Conservation (phyloP, 202 grass and related monocot genomes). For the Digitaria exilis region DNA sequence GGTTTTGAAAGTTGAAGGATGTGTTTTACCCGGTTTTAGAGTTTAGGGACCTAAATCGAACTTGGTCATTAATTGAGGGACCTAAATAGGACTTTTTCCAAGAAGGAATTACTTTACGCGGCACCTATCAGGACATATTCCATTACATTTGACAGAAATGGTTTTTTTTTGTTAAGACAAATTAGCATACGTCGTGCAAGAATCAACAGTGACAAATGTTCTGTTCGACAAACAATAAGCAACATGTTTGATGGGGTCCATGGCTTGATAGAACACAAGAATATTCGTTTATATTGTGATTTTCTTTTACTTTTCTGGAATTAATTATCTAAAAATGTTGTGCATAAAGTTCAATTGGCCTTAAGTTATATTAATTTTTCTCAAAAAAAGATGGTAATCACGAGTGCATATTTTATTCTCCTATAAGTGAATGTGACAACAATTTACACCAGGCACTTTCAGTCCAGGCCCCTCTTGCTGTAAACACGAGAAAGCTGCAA, state of each 20-base stretch:
- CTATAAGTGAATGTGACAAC: neutral
- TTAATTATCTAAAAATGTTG: neutral
- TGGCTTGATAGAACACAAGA: neutral
- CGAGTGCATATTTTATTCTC: neutral
- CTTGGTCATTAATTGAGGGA: too few species aligned
- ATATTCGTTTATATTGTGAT: neutral
- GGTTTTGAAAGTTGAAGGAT: too few species aligned
- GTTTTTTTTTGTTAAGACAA: too few species aligned
- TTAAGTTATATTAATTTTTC: neutral
- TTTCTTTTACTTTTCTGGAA: neutral
- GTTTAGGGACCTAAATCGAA: too few species aligned
- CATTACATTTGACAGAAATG: too few species aligned
- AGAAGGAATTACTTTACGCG: too few species aligned
- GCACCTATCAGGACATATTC: too few species aligned
- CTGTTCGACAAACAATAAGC: too few species aligned
- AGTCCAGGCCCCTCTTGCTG: neutral
- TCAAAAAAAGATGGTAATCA: neutral
- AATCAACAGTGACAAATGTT: too few species aligned
- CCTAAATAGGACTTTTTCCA: too few species aligned
- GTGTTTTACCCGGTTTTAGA: too few species aligned
- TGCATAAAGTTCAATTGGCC: neutral
- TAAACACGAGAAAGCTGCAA: constrained; percentile 23
- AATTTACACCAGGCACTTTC: neutral
- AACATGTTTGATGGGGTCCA: neutral
- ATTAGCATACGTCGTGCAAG: too few species aligned